Conservation (phyloP, 441 rosid genomes). For the Viola pubescens region DNA sequence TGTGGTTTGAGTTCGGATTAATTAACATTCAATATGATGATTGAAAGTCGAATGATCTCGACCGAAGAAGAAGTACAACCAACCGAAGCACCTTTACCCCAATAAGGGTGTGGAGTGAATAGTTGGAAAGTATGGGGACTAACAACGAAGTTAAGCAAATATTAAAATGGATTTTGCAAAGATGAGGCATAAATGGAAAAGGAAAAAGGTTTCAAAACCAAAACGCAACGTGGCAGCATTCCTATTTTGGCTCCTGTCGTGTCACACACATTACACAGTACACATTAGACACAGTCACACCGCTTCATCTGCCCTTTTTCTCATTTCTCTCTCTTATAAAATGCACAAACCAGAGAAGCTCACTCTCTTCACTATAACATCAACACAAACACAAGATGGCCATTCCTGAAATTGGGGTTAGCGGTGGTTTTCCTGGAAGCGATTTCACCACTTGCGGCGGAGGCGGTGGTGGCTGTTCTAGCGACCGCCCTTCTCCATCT, state of each 20-base stretch:
- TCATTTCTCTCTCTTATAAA: neutral
- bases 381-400: neutral
- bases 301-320: neutral
- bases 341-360: neutral
- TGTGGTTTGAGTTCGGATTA: too few species aligned
- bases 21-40: too few species aligned
- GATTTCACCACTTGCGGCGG: neutral
- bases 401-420: neutral
- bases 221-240: slow-evolving; percentile 1
- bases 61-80: too few species aligned
- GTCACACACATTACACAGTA: neutral
- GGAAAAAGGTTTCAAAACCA: neutral
- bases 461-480: neutral
- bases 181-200: neutral
- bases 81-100: too few species aligned
- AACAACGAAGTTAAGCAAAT: too few species aligned
- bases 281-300: neutral
- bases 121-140: too few species aligned
- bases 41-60: too few species aligned
- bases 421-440: neutral
- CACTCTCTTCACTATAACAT: neutral
- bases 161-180: too few species aligned
- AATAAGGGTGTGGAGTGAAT: too few species aligned
- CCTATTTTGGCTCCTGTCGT: neutral
- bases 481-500: slow-evolving; percentile 1